These are phyloP conservation scores for Lagenidium giganteum DNA, from an alignment of 352 stramenopile genomes.

Conservation along the genomic window DNA sequence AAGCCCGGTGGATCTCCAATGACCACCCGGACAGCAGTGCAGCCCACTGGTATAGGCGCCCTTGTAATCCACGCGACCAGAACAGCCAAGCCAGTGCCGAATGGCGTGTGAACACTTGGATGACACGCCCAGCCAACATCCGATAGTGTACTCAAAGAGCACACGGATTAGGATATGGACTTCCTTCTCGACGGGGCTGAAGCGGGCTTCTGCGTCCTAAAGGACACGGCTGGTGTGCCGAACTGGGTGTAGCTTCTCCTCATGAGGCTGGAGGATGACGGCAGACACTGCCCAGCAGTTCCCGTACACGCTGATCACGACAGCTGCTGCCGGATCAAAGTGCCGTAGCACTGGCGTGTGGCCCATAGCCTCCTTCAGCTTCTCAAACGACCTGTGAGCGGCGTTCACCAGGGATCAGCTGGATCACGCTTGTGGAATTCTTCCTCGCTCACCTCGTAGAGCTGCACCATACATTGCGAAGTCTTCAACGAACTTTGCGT, in stretches of 20 bases:
- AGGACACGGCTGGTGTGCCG: slow-evolving; percentile 4
- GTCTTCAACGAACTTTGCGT: slow-evolving; percentile 2
- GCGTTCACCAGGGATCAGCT: no score
- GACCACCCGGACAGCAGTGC: no score
- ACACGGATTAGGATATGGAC: slow-evolving; percentile 1
- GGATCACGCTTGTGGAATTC: no score
- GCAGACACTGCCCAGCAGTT: slow-evolving; percentile 1
- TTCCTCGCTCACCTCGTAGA: slow-evolving; percentile 9
- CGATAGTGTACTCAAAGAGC: not conserved
- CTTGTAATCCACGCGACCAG: no score
- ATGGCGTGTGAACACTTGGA: slow-evolving; percentile 2
- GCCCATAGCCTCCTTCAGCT: slow-evolving; percentile 1
- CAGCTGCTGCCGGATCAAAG: not conserved
- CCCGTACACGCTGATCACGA: not conserved
- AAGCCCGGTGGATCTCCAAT: not conserved
- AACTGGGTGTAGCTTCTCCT: slow-evolving; percentile 1
- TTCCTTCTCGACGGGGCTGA: slow-evolving; percentile 2
- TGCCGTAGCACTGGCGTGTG: not conserved
- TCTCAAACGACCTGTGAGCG: no score
- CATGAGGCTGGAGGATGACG: not conserved
- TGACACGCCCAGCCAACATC: not conserved
- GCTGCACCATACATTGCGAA: slow-evolving; percentile 6
- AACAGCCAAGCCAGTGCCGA: slow-evolving; percentile 4
- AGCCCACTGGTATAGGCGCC: no score
- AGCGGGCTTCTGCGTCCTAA: slow-evolving; percentile 1